phyloP scores from a whole-genome alignment of 441 rosid genomes.

The Erysimum pusillum region DNA sequence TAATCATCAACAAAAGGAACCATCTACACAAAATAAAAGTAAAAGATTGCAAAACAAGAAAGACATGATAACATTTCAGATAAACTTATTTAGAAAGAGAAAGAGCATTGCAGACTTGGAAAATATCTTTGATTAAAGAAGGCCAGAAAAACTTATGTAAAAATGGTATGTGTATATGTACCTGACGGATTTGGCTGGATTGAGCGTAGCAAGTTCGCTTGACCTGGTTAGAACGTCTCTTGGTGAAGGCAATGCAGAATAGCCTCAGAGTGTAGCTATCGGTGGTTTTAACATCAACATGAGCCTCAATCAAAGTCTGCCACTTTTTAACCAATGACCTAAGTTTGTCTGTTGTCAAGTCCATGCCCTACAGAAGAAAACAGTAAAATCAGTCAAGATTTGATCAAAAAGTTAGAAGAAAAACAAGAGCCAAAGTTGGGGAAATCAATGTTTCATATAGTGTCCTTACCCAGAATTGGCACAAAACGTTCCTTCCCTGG shows the following conservation, averaged over 20 bases:
- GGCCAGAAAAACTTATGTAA: not conserved
- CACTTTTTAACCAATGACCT: conserved; percentile 93
- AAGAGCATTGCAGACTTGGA: not conserved
- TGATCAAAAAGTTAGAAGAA: not conserved
- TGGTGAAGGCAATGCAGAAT: conserved; percentile 94
- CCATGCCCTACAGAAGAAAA: conserved; percentile 88
- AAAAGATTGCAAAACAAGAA: not conserved
- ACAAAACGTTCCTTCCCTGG: conserved; percentile 87
- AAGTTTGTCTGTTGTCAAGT: conserved; percentile 85
- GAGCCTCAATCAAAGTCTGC: conserved; percentile 93
- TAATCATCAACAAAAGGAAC: not conserved
- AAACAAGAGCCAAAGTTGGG: not conserved
- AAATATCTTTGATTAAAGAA: not conserved
- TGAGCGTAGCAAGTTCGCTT: conserved; percentile 94
- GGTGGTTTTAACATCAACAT: conserved; percentile 92
- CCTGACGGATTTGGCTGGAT: conserved; percentile 91
- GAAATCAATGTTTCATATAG: not conserved
- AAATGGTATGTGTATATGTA: conserved; percentile 17
- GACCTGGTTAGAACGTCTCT: conserved; percentile 87
- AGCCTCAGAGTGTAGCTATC: conserved; percentile 81
- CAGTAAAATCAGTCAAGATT: not conserved
- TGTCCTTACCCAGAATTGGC: conserved; percentile 91
- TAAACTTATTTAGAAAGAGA: not conserved
- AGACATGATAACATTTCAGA: not conserved
- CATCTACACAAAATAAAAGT: not conserved